Conservation (phyloP, 495 filamentous ascomycete species). For the Apiosordaria backusii region DNA sequence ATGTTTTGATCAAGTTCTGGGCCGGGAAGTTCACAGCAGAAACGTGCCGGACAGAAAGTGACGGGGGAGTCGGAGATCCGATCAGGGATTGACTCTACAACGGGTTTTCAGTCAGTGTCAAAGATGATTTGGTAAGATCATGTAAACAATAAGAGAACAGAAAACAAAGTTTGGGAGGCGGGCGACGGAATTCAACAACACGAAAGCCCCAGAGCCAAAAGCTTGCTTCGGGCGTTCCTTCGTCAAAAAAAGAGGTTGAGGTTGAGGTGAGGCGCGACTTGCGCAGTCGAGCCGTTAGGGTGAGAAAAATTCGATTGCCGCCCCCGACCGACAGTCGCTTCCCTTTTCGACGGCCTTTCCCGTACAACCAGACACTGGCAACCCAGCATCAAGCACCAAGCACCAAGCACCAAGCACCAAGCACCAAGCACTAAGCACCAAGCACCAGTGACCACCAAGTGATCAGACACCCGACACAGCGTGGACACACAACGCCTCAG, state of each 20-base stretch:
- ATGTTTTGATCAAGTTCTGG: background rate
- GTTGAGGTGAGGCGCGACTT: background rate
- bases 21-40: background rate
- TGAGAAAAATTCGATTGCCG: slow-evolving; percentile 3
- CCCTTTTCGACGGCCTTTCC: background rate
- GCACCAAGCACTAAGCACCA: no score
- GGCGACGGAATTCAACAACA: background rate
- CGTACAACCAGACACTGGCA: background rate
- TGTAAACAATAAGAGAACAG: background rate
- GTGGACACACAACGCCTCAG: background rate
- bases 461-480: background rate
- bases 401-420: no score
- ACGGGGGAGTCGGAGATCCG: background rate
- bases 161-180: background rate
- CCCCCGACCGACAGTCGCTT: slow-evolving; percentile 3
- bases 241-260: background rate
- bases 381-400: no score
- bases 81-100: background rate
- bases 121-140: background rate
- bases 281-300: background rate
- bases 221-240: background rate
- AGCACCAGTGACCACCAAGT: background rate
- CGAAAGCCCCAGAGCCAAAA: background rate
- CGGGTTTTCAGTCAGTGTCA: background rate
- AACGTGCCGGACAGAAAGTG: background rate